Evolutionary conservation across 306 rosid species (phyloP), one percentile per base, ranked within the genome.

Genomic region (Rosa lucieae): DNA sequence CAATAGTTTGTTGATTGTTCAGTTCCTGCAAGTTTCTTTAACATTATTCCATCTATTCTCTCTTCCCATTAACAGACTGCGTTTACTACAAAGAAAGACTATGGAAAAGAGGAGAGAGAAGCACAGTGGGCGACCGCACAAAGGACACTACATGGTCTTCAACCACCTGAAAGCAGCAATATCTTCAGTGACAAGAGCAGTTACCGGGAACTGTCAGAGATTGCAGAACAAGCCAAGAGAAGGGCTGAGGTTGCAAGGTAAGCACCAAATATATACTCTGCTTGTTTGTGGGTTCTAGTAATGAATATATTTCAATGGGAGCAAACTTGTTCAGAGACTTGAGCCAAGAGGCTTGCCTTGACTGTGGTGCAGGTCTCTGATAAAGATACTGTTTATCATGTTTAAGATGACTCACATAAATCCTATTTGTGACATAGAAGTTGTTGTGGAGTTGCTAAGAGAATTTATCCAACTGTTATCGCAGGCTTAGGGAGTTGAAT

Each of bases 41-140:
- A 29, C 67, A 77, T 39, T 9, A 76, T 75, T 70, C 43, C 13
- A 62, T 67, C 67, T 44, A 20, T 77, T 44, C 44, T 75, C 78
- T 78, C 51, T 71, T 70, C 23, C 62, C 65, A 66, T 81, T 0
- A 65, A 83, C 85, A 96, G 99, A 96, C 99, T 81, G 99, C 99
- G 70, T 96, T 96, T 77, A 96, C 99, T 6, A 91, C 99, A 75
- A 96, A 96, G 97, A 93, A 96, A 86, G 94, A 96, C 82, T 96
- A 96, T 5, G 99, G 99, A 0, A 96, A 96, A 89, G 98, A 91
- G 89, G 99, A 96, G 88, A 91, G 99, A 73, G 98, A 96, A 85
- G 99, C 99, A 49, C 99, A 96, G 29, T 96, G 99, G 99, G 99
- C 99, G 32, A 74, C 99, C 46, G 94, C 99, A 39, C 99, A 96